Percentiles rank a stretch among this genome's conserved stretches.
These are phyloP conservation scores for Dothistroma pini DNA, from an alignment of 2,329 filamentous ascomycete species.

Conservation along the genomic window DNA sequence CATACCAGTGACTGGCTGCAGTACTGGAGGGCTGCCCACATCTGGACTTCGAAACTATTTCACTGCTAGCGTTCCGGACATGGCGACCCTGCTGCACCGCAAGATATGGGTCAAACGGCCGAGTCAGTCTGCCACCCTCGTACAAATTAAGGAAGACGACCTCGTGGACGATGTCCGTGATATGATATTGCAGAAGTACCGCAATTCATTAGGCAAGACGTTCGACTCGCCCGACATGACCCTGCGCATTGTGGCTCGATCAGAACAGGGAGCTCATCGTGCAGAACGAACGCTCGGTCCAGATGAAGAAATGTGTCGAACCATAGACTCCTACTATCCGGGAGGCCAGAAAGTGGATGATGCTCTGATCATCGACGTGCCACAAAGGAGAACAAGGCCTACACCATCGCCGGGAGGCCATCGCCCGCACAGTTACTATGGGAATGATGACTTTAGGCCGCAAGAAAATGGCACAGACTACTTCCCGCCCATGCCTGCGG, in stretches of 20 bases:
- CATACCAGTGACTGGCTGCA: constrained; percentile 5
- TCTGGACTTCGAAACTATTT: constrained; percentile 31
- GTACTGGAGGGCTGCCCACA: constrained; percentile 8
- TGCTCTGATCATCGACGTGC: constrained; percentile 85
- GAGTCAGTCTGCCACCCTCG: constrained; percentile 78
- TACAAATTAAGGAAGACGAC: constrained; percentile 81
- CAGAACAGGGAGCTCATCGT: constrained; percentile 30
- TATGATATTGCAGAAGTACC: constrained; percentile 87
- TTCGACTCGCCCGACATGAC: constrained; percentile 90
- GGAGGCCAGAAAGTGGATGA: constrained; percentile 85
- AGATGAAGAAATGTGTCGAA: constrained; percentile 76
- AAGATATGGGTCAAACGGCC: constrained; percentile 96
- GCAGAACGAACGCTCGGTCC: constrained; percentile 70
- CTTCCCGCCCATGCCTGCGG: constrained; percentile 67
- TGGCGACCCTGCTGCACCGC: constrained; percentile 49
- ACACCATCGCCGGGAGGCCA: constrained; percentile 68
- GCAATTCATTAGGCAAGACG: constrained; percentile 81
- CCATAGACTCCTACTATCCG: constrained; percentile 78
- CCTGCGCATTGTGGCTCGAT: constrained; percentile 69
- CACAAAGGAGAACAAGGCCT: constrained; percentile 65
- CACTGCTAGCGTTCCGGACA: constrained; percentile 21
- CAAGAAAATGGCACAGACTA: constrained; percentile 73
- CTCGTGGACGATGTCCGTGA: constrained; percentile 93
- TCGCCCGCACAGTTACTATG: constrained; percentile 51
- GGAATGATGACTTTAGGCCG: constrained; percentile 61